A percentile compares a stretch with the other conserved stretches of the same genome.
phyloP scores from a whole-genome alignment of 768 basidiomycete genomes.

The Cystobasidium ongulense region DNA sequence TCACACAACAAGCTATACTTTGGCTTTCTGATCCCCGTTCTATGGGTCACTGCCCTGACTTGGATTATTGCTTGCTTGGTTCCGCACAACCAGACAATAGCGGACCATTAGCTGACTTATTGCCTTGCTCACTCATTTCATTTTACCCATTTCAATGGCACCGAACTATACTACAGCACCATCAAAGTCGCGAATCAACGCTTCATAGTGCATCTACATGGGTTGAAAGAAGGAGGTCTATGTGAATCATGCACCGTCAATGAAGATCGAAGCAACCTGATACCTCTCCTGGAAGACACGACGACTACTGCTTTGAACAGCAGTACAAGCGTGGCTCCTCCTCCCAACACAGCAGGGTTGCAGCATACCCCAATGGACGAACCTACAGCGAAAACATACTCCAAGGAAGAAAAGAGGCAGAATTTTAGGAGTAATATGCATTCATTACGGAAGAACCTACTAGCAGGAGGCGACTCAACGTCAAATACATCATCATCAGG shows the following conservation, averaged over 20 bases:
- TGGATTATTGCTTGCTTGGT: too few species aligned
- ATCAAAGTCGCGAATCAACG: conserved; percentile 27
- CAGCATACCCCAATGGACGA: background rate
- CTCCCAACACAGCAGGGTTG: background rate
- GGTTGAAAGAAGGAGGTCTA: background rate
- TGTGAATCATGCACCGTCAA: background rate
- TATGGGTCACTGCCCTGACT: too few species aligned
- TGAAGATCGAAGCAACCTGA: background rate
- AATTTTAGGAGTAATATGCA: conserved; percentile 5
- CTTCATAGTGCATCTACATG: conserved; percentile 23
- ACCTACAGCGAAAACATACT: background rate
- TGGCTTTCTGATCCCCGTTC: background rate
- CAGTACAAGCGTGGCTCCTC: background rate
- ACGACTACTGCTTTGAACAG: background rate
- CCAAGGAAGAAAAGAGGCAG: conserved; percentile 17
- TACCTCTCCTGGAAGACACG: background rate
- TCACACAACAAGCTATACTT: background rate
- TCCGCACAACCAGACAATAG: too few species aligned
- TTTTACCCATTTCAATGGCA: background rate
- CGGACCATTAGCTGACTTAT: background rate
- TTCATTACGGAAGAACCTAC: background rate
- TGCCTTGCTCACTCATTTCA: background rate
- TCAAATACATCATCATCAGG: background rate
- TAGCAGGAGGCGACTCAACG: background rate
- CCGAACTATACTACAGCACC: background rate